Base-by-base conservation (phyloP, 2,329 filamentous ascomycete genomes). In the Stemphylium vesicarium region DNA sequence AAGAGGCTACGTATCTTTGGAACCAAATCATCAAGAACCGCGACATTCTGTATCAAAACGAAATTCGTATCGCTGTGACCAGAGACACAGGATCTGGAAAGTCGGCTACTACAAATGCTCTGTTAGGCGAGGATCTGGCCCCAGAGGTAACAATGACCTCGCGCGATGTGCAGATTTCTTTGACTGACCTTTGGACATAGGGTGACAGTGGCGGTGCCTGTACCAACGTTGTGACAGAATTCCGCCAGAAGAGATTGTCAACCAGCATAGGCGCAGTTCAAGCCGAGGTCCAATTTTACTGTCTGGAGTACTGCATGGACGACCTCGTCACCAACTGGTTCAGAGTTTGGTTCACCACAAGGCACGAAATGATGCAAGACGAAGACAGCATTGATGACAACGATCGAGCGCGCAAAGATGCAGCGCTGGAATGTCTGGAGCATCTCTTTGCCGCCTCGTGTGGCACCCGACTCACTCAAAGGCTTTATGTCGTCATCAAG, bases 31-130 rank as follows among this genome's bases (percentile, higher is more conserved):
- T 20, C 4, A 4, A 20, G 3, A 20, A 20, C 20, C 20, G 20
- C 20, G 20, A 20, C 20, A 20, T 20, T 20, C 20, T 20, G 20
- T 20, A 20, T 4, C 20, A 20, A 4, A 4, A 20, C 20, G 20
- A 20, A 20, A 20, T 20, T 20, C 20, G 20, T 4, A 20, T 8
- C 18, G 58, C 56, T 31, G 41, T 66, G 1, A 33, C 56, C n/a
- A 63, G 64, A 15, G 61, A 64, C 22, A 56, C 60, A 35, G 62
- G 62, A 13, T 41, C 48, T 13, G 64, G 61, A 13, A 67, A 67
- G 32, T 67, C 64, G 26, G 57, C 61, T 2, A 15, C 50, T 1
- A 32, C 57, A 4, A 67, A 67, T 24, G 44, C 59, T 22, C 41
- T 67, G 18, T 36, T 65, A 10, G 64, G 49, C 11, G 63, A 20